A percentile compares a stretch with the other conserved stretches of the same genome.
Evolutionary conservation across 176 grass and related monocot genomes (phyloP).

Genomic region (Aechmea fasciata): DNA sequence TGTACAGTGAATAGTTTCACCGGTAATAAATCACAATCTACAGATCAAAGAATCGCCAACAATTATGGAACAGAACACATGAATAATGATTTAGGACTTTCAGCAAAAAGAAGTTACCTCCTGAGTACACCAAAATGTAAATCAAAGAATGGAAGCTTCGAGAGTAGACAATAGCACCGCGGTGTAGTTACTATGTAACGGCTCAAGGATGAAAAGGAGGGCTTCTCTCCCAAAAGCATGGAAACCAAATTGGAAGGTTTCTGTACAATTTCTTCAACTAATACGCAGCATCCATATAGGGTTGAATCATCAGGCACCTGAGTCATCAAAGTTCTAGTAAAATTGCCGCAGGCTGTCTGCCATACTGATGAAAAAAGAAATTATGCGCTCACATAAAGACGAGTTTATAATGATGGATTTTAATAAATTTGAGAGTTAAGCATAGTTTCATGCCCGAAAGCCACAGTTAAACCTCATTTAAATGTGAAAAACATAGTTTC

Average conservation of each 20-base stretch:
- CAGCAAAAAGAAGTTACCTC: conserved; percentile 38
- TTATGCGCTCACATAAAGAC: not conserved
- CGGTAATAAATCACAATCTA: not conserved
- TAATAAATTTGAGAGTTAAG: not conserved
- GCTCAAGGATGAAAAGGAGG: conserved; percentile 43
- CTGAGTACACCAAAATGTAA: conserved; percentile 90
- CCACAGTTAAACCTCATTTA: too few relatives aligned
- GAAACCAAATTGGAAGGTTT: conserved; percentile 86
- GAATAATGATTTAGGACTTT: not conserved
- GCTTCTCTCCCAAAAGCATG: conserved; percentile 54
- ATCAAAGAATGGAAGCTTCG: conserved; percentile 91
- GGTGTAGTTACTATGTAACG: conserved; percentile 82
- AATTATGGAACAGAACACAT: conserved; percentile 2
- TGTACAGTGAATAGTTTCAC: not conserved
- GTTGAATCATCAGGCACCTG: conserved; percentile 92
- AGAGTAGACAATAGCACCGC: conserved; percentile 94
- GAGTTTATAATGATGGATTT: not conserved
- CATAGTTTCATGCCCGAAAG: too few relatives aligned
- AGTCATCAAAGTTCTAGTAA: conserved; percentile 25
- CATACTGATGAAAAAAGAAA: not conserved
- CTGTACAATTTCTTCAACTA: conserved; percentile 95
- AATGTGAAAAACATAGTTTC: too few relatives aligned
- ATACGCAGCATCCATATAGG: conserved; percentile 91
- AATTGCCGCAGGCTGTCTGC: not conserved
- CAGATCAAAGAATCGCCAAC: not conserved